Base-by-base conservation (phyloP, 2,329 filamentous ascomycete genomes). In the Chrysoporthe deuterocubensis region DNA sequence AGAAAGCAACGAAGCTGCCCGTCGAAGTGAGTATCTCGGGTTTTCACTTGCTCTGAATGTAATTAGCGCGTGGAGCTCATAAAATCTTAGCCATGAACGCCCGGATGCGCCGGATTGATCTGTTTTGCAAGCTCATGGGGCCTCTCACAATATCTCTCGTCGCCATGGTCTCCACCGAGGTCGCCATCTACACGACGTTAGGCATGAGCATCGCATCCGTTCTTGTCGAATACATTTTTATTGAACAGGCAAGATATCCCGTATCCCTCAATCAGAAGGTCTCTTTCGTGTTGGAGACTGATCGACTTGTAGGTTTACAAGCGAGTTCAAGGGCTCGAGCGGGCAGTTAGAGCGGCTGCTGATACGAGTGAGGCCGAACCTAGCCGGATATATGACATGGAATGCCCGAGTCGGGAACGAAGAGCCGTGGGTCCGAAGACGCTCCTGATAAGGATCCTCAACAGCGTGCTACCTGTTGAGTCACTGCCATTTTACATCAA, bases 21-120 rank as follows among this genome's bases (percentile, higher is more conserved):
- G 75, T 3, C 71, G 71, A 16, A 42, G 71, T 73, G n/a, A 60
- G 69, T 69, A 46, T 32, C 16, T 58, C 34, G 18, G 34, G 34
- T 26, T 52, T 52, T 11, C 40, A 13, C 1, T 2, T 37, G 1
- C 8, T 43, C 7, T 16, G 26, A 26, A 26, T 26, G 7, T 5
- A 13, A 4, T 32, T n/a, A 18, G 0, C 21, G 64, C 6, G 58
- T 40, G 6, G 4, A 3, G 16, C 37, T 34, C 11, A 14, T 2
- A 1, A 73, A 52, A 76, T 26, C 7, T 4, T n/a, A 65, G 80
- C 78, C 8, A 72, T 88, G 50, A 88, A 88, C 70, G 82, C 85
- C 6, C 78, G 78, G 9, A 87, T 89, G 82, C 80, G 86, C 4
- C 80, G 87, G 7, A 88, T 89, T 64, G 87, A 89, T 70, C 77